A percentile compares a stretch with the other conserved stretches of the same genome.
phyloP scores from a whole-genome alignment of 192 early-diverging fungal species.

The Coemansia sp. region DNA sequence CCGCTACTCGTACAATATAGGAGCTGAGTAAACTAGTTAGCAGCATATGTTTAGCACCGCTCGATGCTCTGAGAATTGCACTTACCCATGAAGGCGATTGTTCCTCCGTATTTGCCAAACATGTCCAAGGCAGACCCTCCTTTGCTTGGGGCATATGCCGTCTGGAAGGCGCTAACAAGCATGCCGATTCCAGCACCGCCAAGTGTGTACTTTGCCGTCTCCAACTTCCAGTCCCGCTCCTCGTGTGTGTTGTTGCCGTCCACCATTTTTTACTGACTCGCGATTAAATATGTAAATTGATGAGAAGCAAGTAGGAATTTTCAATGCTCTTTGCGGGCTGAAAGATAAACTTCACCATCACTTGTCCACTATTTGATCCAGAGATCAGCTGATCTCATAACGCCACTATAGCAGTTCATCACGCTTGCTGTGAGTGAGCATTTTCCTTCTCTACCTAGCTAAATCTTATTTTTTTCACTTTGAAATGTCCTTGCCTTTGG shows the following conservation, averaged over 20 bases:
- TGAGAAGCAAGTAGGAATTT: background rate
- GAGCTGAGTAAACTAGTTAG: background rate
- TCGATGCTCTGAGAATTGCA: background rate
- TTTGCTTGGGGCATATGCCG: constrained; percentile 54
- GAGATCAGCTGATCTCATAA: background rate
- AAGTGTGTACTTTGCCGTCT: constrained; percentile 50
- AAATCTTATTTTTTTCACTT: background rate
- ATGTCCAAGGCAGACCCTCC: constrained; percentile 55
- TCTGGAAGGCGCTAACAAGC: constrained; percentile 69
- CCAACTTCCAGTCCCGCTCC: constrained; percentile 46
- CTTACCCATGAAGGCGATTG: constrained; percentile 72
- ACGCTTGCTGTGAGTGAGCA: no score
- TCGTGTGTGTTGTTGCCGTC: constrained; percentile 13
- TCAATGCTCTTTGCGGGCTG: no score
- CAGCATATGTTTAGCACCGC: background rate
- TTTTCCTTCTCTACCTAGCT: no score
- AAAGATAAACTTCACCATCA: background rate
- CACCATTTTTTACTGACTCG: constrained; percentile 2
- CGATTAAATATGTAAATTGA: background rate
- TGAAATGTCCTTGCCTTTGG: background rate
- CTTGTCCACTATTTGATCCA: background rate
- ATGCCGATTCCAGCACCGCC: constrained; percentile 66
- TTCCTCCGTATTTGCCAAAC: constrained; percentile 63
- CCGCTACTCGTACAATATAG: constrained; percentile 56
- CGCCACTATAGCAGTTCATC: background rate